Evolutionary conservation across 371 early-diverging fungal species (phyloP).

Genomic region (Sporodiniella umbellata): DNA sequence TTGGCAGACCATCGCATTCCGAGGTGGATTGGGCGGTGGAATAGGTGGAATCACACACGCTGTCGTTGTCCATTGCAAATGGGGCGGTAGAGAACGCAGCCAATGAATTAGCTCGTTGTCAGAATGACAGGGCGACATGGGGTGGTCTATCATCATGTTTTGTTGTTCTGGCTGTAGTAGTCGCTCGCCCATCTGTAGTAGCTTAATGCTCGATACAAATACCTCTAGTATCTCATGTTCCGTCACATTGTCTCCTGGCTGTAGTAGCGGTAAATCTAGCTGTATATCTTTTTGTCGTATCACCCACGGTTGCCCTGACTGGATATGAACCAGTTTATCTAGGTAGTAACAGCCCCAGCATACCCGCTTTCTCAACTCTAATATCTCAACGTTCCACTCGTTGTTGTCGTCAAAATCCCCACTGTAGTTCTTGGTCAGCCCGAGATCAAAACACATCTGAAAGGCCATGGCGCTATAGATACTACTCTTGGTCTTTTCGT

Average conservation of each 20-base stretch:
- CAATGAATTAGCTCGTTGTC: slow-evolving; percentile 21
- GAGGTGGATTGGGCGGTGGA: slow-evolving; percentile 8
- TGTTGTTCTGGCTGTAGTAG: slow-evolving; percentile 16
- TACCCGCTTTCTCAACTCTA: slow-evolving; percentile 21
- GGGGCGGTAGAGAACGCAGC: slow-evolving; percentile 22
- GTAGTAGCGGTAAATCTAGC: slow-evolving; percentile 27
- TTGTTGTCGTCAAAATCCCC: slow-evolving; percentile 3
- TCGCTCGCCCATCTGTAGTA: slow-evolving; percentile 24
- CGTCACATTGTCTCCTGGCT: slow-evolving; percentile 25
- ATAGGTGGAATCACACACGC: slow-evolving; percentile 1
- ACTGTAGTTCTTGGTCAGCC: slow-evolving; percentile 17
- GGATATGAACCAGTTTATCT: slow-evolving; percentile 24
- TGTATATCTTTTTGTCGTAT: slow-evolving; percentile 20
- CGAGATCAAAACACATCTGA: slow-evolving; percentile 29
- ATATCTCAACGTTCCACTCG: slow-evolving; percentile 5
- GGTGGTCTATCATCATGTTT: slow-evolving; percentile 12
- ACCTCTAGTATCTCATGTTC: slow-evolving; percentile 27
- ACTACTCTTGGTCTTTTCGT: slow-evolving; percentile 1
- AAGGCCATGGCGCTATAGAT: slow-evolving; percentile 30
- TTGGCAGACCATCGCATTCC: slow-evolving; percentile 15
- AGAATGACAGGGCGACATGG: slow-evolving; percentile 12
- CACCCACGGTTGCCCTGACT: slow-evolving; percentile 25
- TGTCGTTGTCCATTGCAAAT: slow-evolving; percentile 28
- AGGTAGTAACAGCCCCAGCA: slow-evolving; percentile 34
- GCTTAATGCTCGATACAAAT: slow-evolving; percentile 22